Evolutionary conservation across 176 grass and related monocot genomes (phyloP).

Genomic region (Hsuehochloa calcarea): DNA sequence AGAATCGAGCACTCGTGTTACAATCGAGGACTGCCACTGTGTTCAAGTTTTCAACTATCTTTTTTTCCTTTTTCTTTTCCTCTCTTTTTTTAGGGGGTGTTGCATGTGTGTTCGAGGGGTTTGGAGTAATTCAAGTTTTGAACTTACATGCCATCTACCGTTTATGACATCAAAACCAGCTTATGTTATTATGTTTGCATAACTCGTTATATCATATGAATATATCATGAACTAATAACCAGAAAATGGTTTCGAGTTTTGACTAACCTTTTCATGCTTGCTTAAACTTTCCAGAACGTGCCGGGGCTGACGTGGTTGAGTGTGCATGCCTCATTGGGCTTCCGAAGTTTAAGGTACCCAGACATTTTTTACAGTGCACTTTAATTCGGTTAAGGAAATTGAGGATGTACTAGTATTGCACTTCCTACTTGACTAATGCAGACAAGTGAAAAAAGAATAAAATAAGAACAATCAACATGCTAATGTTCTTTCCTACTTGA

Average conservation of each 20-base stretch:
- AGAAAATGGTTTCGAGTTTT: slow-evolving; percentile 4
- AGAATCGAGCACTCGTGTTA: background rate
- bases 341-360: slow-evolving; percentile 83
- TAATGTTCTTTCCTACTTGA: background rate
- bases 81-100: background rate
- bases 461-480: background rate
- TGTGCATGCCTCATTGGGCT: slow-evolving; percentile 90
- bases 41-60: background rate
- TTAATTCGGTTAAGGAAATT: background rate
- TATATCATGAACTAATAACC: background rate
- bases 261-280: slow-evolving; percentile 13
- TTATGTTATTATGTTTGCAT: background rate
- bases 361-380: slow-evolving; percentile 7
- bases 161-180: background rate
- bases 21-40: background rate
- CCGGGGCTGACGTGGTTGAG: slow-evolving; percentile 79
- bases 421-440: background rate
- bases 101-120: background rate
- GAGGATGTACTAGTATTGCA: background rate
- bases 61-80: background rate
- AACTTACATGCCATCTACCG: background rate
- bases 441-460: background rate
- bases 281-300: slow-evolving; percentile 65
- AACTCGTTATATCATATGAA: background rate
- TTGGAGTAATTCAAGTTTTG: background rate